Evolutionary conservation across 805 yeast genomes (phyloP).

Genomic region (Torulaspora quercuum): DNA sequence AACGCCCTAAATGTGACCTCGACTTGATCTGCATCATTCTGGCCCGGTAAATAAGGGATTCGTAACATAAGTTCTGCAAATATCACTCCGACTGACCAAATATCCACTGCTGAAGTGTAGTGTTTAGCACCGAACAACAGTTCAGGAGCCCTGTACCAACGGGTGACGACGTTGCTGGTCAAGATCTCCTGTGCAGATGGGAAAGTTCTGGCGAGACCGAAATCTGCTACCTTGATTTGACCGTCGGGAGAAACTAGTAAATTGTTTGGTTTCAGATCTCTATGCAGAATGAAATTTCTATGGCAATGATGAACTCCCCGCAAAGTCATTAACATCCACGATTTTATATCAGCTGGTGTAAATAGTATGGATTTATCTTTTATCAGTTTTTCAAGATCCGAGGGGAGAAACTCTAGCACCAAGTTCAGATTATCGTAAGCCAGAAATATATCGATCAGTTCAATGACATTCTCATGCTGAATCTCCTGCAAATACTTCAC

Average conservation of each 20-base stretch:
- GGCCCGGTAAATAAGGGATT: conserved; percentile 92
- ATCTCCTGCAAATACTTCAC: conserved; percentile 84
- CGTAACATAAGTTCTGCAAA: conserved; percentile 95
- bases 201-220: conserved; percentile 86
- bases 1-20: conserved; percentile 92
- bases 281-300: conserved; percentile 80
- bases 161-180: conserved; percentile 91
- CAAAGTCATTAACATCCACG: conserved; percentile 92
- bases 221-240: conserved; percentile 90
- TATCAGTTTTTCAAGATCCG: conserved; percentile 86
- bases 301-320: conserved; percentile 96
- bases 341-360: conserved; percentile 80
- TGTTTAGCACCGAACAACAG: conserved; percentile 82
- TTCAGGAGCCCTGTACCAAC: conserved; percentile 99
- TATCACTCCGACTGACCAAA: conserved; percentile 95
- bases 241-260: conserved; percentile 84
- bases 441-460: conserved; percentile 81
- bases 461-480: conserved; percentile 76
- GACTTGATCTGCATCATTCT: conserved; percentile 82
- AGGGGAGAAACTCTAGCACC: conserved; percentile 89
- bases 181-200: conserved; percentile 73
- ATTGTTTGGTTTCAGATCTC: conserved; percentile 93
- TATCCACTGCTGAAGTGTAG: conserved; percentile 84
- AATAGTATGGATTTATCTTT: conserved; percentile 75
- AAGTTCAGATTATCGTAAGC: conserved; percentile 63